These are phyloP conservation scores for Tilletia walkeri DNA, from an alignment of 1,284 basidiomycete genomes.

Conservation along the genomic window DNA sequence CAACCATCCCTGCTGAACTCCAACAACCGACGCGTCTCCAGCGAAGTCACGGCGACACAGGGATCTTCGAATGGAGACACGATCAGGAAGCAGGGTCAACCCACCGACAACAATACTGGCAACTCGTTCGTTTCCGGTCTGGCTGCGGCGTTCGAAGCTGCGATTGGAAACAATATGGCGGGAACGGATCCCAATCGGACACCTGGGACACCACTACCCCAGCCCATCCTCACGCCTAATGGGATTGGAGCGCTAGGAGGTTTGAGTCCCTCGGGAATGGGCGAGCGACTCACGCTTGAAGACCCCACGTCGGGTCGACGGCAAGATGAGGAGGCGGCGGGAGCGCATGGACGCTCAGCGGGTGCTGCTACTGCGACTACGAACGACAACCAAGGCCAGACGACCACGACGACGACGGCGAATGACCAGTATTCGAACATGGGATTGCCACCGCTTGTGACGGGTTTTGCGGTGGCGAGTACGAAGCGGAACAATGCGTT, in stretches of 20 bases:
- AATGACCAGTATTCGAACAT: background rate
- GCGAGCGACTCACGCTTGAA: slow-evolving; percentile 32
- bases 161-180: background rate
- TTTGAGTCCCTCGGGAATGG: slow-evolving; percentile 28
- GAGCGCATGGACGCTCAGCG: background rate
- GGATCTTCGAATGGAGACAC: background rate
- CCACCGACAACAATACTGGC: background rate
- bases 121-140: slow-evolving; percentile 8
- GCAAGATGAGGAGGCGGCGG: background rate
- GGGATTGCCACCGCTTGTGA: slow-evolving; percentile 26
- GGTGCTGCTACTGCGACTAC: slow-evolving; percentile 3
- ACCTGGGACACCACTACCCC: background rate
- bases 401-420: slow-evolving; percentile 31
- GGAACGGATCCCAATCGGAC: background rate
- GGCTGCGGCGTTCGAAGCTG: slow-evolving; percentile 1
- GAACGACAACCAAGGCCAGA: slow-evolving; percentile 21
- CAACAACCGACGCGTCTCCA: background rate
- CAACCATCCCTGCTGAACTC: background rate
- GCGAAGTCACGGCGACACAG: background rate
- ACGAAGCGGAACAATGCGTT: slow-evolving; percentile 93
- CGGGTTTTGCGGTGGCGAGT: slow-evolving; percentile 92
- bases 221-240: slow-evolving; percentile 32
- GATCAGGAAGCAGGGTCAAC: background rate
- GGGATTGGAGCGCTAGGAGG: slow-evolving; percentile 32
- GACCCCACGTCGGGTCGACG: slow-evolving; percentile 28